Percentiles rank a stretch among this genome's conserved stretches.
Conservation (phyloP, 2,329 filamentous ascomycete genomes). For the Celoporthe dispersa region DNA sequence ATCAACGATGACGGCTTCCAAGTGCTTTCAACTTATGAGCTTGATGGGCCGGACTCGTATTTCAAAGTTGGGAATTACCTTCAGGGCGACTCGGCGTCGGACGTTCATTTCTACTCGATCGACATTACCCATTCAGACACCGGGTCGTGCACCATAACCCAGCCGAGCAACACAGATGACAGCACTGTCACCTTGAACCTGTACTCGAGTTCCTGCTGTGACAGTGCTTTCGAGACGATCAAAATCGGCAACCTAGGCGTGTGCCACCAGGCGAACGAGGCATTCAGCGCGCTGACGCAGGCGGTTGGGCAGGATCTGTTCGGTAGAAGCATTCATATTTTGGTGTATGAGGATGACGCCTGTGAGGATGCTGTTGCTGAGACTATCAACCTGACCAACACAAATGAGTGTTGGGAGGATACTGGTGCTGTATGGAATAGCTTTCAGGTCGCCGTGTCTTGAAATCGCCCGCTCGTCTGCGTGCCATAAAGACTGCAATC, state of each 20-base stretch:
- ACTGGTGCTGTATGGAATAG: neutral
- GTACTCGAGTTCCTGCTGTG: neutral
- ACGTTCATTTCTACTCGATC: neutral
- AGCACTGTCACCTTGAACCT: neutral
- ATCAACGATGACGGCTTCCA: neutral
- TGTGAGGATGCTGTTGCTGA: conserved; percentile 1
- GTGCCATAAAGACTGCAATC: neutral
- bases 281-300: conserved; percentile 1
- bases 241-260: neutral
- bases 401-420: neutral
- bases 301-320: neutral
- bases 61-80: conserved; percentile 11
- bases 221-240: conserved; percentile 8
- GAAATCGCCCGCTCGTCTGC: neutral
- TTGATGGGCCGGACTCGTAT: conserved; percentile 8
- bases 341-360: neutral
- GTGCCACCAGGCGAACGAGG: neutral
- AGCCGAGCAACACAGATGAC: neutral
- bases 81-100: neutral
- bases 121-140: neutral
- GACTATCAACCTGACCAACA: neutral
- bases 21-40: conserved; percentile 2
- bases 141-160: neutral
- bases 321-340: conserved; percentile 2
- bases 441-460: neutral